A percentile compares a stretch with the other conserved stretches of the same genome.
phyloP scores from a whole-genome alignment of 805 yeast species.

The Priceomyces haplophilus region DNA sequence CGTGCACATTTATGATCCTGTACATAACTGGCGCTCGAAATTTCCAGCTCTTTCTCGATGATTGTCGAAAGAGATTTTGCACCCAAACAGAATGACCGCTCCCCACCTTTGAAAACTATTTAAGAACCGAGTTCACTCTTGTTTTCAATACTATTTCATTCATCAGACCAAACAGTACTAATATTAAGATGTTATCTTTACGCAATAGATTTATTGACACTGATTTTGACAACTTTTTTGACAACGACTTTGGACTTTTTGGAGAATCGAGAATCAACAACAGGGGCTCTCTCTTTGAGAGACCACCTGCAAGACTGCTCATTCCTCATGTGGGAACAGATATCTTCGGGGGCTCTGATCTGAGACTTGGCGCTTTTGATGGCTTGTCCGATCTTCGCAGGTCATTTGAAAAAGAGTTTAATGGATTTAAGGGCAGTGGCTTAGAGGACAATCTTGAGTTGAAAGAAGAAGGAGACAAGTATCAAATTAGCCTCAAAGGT shows the following conservation, averaged over 20 bases:
- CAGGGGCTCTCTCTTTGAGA: neutral
- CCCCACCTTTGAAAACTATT: neutral
- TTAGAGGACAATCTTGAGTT: constrained; percentile 16
- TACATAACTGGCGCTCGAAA: too few relatives aligned
- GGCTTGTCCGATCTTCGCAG: neutral
- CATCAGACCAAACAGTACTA: neutral
- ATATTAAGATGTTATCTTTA: constrained; percentile 1
- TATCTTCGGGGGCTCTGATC: constrained; percentile 6
- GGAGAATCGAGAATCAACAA: neutral
- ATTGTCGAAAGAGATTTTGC: neutral
- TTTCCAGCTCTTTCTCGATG: constrained; percentile 1
- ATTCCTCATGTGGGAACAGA: neutral
- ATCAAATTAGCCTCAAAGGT: constrained; percentile 16
- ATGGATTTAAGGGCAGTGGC: neutral
- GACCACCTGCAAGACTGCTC: neutral
- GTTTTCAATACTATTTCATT: neutral
- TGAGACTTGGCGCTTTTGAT: neutral
- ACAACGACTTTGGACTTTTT: neutral
- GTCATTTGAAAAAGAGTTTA: too few relatives aligned
- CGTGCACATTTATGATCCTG: too few relatives aligned
- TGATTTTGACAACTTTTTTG: constrained; percentile 11
- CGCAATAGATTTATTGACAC: constrained; percentile 6
- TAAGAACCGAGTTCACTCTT: neutral
- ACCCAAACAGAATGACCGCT: constrained; percentile 1
- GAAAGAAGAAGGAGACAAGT: constrained; percentile 22